Evolutionary conservation across 2,329 filamentous ascomycete species (phyloP).

Genomic region (Neobulgaria alba): DNA sequence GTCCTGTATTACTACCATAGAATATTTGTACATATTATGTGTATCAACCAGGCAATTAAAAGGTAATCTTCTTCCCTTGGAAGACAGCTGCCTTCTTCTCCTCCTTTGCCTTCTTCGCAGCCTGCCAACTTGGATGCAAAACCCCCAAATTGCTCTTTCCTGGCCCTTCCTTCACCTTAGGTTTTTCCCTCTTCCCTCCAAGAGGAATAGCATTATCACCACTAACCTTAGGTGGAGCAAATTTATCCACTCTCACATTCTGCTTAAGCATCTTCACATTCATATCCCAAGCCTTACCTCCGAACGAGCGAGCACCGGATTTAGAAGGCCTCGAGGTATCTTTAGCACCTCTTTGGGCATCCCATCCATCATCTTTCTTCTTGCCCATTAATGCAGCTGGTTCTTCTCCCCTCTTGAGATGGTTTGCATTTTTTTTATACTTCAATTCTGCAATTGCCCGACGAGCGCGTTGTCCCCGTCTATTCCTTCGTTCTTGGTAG

Average conservation of each 20-base stretch:
- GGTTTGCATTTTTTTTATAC: conserved; percentile 55
- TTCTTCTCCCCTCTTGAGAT: conserved; percentile 23
- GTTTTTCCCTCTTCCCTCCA: conserved; percentile 15
- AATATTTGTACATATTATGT: too few species aligned
- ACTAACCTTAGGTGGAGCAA: conserved; percentile 6
- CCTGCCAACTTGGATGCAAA: conserved; percentile 55
- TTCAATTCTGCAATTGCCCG: conserved; percentile 77
- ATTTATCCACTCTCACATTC: conserved; percentile 3
- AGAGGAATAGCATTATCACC: conserved; percentile 24
- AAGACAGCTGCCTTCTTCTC: conserved; percentile 43
- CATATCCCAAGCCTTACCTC: too few species aligned
- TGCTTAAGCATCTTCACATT: too few species aligned
- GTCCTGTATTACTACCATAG: too few species aligned
- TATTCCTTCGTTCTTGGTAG: conserved; percentile 59
- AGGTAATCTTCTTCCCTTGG: conserved; percentile 46
- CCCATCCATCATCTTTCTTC: conserved; percentile 46
- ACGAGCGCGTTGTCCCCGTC: conserved; percentile 67
- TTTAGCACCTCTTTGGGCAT: conserved; percentile 45
- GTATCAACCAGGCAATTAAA: conserved; percentile 47
- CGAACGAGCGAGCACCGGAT: too few species aligned
- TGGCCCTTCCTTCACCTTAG: too few species aligned
- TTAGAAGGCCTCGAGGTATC: neutral
- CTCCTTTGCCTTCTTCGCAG: conserved; percentile 51
- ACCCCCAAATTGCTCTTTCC: conserved; percentile 41
- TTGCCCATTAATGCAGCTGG: conserved; percentile 5